Evolutionary conservation across 345 rosid genomes (phyloP).

Genomic region (Pugionium cornutum): DNA sequence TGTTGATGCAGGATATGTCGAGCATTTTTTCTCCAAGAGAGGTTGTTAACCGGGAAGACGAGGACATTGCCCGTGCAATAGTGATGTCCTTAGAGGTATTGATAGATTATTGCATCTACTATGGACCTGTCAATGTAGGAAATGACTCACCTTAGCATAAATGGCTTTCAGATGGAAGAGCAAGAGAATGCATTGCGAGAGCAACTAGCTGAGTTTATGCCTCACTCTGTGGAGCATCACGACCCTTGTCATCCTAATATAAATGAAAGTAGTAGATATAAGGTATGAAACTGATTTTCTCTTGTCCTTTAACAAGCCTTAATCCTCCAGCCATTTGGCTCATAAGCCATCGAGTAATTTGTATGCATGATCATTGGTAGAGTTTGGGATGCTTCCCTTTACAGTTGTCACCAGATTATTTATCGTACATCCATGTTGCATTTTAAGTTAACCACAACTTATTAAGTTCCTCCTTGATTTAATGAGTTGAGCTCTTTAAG

Average conservation of each 20-base stretch:
- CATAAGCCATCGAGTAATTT: constrained; percentile 8
- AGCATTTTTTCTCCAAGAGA: constrained; percentile 40
- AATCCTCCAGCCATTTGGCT: constrained; percentile 14
- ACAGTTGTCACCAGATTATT: constrained; percentile 1
- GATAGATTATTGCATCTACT: constrained; percentile 24
- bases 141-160: constrained; percentile 33
- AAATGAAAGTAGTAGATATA: constrained; percentile 33
- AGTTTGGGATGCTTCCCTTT: constrained; percentile 17
- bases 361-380: constrained; percentile 1
- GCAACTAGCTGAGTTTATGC: constrained; percentile 40
- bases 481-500: constrained; percentile 15
- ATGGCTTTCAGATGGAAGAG: constrained; percentile 64
- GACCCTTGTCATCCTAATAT: constrained; percentile 40
- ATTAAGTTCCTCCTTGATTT: constrained; percentile 15
- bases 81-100: constrained; percentile 75
- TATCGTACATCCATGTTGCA: constrained; percentile 20
- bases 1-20: constrained; percentile 53
- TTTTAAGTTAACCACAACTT: constrained; percentile 13
- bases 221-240: constrained; percentile 28
- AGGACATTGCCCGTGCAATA: constrained; percentile 72
- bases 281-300: constrained; percentile 43
- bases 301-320: constrained; percentile 11
- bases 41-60: constrained; percentile 56
- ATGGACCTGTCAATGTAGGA: constrained; percentile 19
- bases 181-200: constrained; percentile 51